Percentiles rank a stretch among this genome's conserved stretches.
These are phyloP conservation scores for Pythium brassicae DNA, from an alignment of 352 stramenopile species.

Conservation along the genomic window DNA sequence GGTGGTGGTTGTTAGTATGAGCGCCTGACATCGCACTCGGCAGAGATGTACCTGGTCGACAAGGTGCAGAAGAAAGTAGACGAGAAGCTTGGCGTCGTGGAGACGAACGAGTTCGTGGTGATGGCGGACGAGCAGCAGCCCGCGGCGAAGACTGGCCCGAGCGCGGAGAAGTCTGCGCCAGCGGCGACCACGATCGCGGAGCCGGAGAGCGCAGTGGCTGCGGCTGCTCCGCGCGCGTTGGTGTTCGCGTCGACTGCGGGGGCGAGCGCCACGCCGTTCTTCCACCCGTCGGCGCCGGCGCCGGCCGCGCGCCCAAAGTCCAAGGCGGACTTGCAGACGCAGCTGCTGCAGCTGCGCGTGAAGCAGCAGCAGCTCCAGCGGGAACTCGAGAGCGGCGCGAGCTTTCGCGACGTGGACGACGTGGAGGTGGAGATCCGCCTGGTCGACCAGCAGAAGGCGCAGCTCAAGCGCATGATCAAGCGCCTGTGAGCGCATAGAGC, in stretches of 20 bases:
- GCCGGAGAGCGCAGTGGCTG: neutral
- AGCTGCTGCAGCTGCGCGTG: conserved; percentile 30
- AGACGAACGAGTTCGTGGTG: conserved; percentile 41
- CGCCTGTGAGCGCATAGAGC: conserved; percentile 18
- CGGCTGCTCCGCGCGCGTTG: conserved; percentile 10
- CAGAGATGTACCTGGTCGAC: conserved; percentile 43
- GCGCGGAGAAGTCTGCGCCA: neutral
- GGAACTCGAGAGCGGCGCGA: conserved; percentile 12
- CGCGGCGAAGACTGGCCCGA: neutral
- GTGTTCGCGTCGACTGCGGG: conserved; percentile 16
- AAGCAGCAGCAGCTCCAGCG: conserved; percentile 28
- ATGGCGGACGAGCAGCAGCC: conserved; percentile 11
- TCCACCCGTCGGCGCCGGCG: conserved; percentile 19
- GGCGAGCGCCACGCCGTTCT: conserved; percentile 26
- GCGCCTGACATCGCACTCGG: neutral
- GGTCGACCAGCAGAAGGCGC: conserved; percentile 51
- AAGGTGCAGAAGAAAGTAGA: conserved; percentile 53
- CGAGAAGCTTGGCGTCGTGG: conserved; percentile 37
- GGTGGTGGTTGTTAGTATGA: no score
- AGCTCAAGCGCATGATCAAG: conserved; percentile 48
- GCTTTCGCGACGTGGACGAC: conserved; percentile 22
- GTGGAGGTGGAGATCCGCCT: conserved; percentile 45
- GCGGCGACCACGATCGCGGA: neutral
- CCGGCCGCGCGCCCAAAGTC: conserved; percentile 17
- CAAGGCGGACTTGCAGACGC: conserved; percentile 37